Conservation (phyloP, 768 basidiomycete species). For the Suillus americanus region DNA sequence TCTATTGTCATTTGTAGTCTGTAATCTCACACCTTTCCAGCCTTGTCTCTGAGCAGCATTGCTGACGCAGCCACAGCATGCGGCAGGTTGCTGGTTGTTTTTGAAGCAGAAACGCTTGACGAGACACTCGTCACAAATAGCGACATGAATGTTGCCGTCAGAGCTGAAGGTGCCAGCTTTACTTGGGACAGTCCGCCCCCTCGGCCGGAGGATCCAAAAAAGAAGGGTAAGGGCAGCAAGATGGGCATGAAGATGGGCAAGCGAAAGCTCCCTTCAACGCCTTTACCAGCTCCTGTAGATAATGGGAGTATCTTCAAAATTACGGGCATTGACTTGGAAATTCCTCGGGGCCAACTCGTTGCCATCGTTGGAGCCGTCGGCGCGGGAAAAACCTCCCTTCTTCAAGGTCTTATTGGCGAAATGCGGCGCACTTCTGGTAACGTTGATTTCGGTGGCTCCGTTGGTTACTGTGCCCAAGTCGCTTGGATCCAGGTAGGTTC, state of each 20-base stretch:
- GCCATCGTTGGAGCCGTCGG: constrained; percentile 85
- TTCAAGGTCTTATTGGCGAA: constrained; percentile 79
- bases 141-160: constrained; percentile 60
- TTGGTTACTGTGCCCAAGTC: constrained; percentile 83
- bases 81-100: constrained; percentile 75
- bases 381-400: constrained; percentile 54
- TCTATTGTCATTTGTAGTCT: background rate
- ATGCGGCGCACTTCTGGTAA: constrained; percentile 72
- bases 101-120: constrained; percentile 76
- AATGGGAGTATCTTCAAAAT: constrained; percentile 58
- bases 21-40: constrained; percentile 35
- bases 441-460: constrained; percentile 70
- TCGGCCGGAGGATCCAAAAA: constrained; percentile 36
- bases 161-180: constrained; percentile 70
- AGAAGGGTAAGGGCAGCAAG: constrained; percentile 6
- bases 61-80: constrained; percentile 83
- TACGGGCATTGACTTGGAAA: constrained; percentile 57
- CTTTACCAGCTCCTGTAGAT: constrained; percentile 35
- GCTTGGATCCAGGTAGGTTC: constrained; percentile 81
- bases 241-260: constrained; percentile 11
- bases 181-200: constrained; percentile 83
- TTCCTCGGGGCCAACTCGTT: constrained; percentile 76
- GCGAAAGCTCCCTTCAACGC: constrained; percentile 16
- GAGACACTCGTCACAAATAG: constrained; percentile 57
- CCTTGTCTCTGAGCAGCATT: constrained; percentile 70